Evolutionary conservation across 768 basidiomycete species (phyloP), one percentile per base, ranked within the genome.

Genomic region (Tephrocybe sp.): DNA sequence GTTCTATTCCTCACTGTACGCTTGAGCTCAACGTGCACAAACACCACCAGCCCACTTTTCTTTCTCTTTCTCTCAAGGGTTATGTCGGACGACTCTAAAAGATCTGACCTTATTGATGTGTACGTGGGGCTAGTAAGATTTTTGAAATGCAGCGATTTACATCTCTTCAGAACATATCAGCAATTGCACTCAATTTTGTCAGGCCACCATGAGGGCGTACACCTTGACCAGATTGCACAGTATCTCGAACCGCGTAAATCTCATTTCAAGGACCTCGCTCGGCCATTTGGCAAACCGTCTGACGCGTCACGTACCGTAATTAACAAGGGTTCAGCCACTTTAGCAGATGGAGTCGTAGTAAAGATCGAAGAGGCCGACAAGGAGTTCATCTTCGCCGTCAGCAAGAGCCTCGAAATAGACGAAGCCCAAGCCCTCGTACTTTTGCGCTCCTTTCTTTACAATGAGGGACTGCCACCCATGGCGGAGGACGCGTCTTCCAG

Each of bases 341-440:
- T 94, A n/a, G 66, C 75, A 11, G 86, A 90, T 61, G 85, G 82
- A 4, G 75, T 83, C 18, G 70, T 70, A 24, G 55, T 88, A 19
- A 74, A 74, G 50, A 76, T 91, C 30, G 86, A 87, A 54, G 77
- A 84, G 31, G 77, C 77, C 30, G 82, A 87, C 69, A 86, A 86
- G 62, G 80, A 85, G 47, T 81, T 82, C 55, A 75, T 86, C 42
- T 69, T 79, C 52, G 82, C 86, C 41, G 79, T 97, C 57, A 90
- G 91, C 68, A 64, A 74, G 36, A 76, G 75, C 50, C 84, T 91
- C 63, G 72, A 80, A 23, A 82, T 95, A 19, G 91, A 94, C 67
- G 82, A 94, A 59, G 72, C 92, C 1, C 82, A 86, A n/a, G 84
- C 91, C 0, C 74, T 88, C 36, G 69, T 86, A 3, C 75, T 94